Base-by-base conservation (phyloP, 176 grass and related monocot species). In the Oryza meyeriana region DNA sequence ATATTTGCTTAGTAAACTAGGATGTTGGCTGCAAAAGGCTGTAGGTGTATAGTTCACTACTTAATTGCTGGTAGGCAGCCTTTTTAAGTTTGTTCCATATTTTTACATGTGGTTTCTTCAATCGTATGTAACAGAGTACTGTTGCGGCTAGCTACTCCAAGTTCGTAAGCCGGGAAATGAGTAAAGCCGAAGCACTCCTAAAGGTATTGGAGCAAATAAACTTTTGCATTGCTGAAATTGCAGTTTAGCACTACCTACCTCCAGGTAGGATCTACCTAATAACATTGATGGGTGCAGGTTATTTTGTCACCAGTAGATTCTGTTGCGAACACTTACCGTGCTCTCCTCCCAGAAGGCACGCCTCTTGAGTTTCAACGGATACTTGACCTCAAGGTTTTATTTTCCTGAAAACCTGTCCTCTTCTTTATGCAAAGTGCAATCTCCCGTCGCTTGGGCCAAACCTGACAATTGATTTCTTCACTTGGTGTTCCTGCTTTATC, bases 141-240 rank as follows among this genome's bases (percentile, higher is more conserved):
- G 87, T 65, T 83, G 89, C 87, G 16, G 65, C 89, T 77, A 95
- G 89, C 83, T 99, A 99, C 66, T 95, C 96, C 61, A 99, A 99
- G 78, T 99, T 99, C 90, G 96, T 99, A 63, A 88, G 87, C 78
- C 96, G 93, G 66, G 96, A 99, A 90, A 95, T 95, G 96, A 95
- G 93, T 88, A 99, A 99, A 95, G 96, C 96, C 77, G 96, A 99
- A 95, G 96, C 96, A 69, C 96, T 99, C 61, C 88, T 98, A 76
- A 98, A 98, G 95, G 95, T 98, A 80, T 66, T 29, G 39, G 74
- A 17, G 32, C 29, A 61, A 59, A 65, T 50, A 16, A 55, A 3
- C 14, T 24, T 64, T 26, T 29, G 20, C 33, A 38, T 76, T 85
- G 2, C 13, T 47, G 64, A 75, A 45, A 57, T 63, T 1, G 8